Evolutionary conservation across 305 asterid species (phyloP).

Genomic region (Solanum aculeatissimum): DNA sequence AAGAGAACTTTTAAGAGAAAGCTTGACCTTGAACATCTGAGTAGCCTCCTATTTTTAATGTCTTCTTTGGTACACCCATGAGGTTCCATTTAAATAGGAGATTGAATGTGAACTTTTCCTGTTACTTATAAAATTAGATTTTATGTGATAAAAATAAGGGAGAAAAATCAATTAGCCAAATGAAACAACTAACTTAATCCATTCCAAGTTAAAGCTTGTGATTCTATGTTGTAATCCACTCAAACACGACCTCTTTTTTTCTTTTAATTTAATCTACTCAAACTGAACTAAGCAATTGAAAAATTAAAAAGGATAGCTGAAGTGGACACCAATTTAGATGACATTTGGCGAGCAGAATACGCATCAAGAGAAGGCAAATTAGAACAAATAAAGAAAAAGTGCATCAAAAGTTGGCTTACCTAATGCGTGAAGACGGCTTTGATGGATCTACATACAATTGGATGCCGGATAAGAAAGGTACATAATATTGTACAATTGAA

Average conservation of each 20-base stretch:
- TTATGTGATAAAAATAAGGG: not conserved
- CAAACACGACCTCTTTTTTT: not conserved
- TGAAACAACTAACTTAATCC: not conserved
- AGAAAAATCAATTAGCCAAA: not conserved
- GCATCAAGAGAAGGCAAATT: not conserved
- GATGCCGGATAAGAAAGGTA: slow-evolving; percentile 33
- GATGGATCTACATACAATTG: slow-evolving; percentile 28
- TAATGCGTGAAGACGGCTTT: slow-evolving; percentile 3
- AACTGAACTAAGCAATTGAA: not conserved
- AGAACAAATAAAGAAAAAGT: not conserved
- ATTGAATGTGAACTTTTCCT: not conserved
- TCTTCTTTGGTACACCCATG: not conserved
- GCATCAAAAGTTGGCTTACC: slow-evolving; percentile 11
- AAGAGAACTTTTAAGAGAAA: not conserved
- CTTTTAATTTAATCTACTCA: not conserved
- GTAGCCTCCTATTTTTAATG: not conserved
- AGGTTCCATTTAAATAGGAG: not conserved
- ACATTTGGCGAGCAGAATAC: not conserved
- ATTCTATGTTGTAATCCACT: not conserved
- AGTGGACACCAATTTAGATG: not conserved
- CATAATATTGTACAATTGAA: slow-evolving; percentile 21
- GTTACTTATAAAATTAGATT: not conserved
- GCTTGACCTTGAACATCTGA: not conserved
- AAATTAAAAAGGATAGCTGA: not conserved
- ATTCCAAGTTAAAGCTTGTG: not conserved